These are phyloP conservation scores for Lizonia empirigonia DNA, from an alignment of 2,329 filamentous ascomycete genomes.

Conservation along the genomic window DNA sequence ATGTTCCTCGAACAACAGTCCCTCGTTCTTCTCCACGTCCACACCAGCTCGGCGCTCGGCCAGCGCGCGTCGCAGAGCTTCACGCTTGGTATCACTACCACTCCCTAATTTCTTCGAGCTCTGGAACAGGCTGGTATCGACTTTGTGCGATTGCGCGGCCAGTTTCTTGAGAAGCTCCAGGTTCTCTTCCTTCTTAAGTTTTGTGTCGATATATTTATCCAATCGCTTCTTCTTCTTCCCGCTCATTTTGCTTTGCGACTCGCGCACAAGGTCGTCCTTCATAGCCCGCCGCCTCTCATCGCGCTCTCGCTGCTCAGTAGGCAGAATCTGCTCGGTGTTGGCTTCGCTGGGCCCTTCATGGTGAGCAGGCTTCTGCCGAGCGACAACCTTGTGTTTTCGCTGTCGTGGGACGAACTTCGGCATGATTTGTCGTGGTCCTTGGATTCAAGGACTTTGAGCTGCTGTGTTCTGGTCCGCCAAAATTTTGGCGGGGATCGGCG, in stretches of 20 bases:
- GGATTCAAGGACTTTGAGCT: conserved; percentile 3
- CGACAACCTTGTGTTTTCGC: conserved; percentile 68
- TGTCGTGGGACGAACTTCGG: conserved; percentile 58
- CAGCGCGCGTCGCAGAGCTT: conserved; percentile 68
- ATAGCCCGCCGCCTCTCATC: conserved; percentile 59
- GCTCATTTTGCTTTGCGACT: conserved; percentile 62
- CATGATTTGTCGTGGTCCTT: conserved; percentile 28
- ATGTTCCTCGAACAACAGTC: conserved; percentile 59
- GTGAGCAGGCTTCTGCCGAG: conserved; percentile 61
- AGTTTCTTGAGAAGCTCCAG: conserved; percentile 82
- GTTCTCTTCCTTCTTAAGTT: conserved; percentile 93
- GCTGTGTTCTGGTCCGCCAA: conserved; percentile 18
- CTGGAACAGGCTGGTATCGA: conserved; percentile 80
- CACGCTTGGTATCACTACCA: conserved; percentile 69
- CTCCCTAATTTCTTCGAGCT: conserved; percentile 80
- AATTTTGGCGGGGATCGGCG: conserved; percentile 45
- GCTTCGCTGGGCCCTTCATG: conserved; percentile 51
- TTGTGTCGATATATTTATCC: conserved; percentile 80
- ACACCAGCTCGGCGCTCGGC: conserved; percentile 69
- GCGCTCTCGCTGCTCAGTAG: conserved; percentile 58
- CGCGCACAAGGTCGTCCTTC: conserved; percentile 59
- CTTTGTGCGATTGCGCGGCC: conserved; percentile 65
- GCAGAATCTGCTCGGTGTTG: conserved; percentile 58
- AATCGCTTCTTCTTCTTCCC: conserved; percentile 70
- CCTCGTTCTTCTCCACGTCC: conserved; percentile 59